Base-by-base conservation (phyloP, 768 basidiomycete genomes). In the Lanmaoa pseudosensibilis region DNA sequence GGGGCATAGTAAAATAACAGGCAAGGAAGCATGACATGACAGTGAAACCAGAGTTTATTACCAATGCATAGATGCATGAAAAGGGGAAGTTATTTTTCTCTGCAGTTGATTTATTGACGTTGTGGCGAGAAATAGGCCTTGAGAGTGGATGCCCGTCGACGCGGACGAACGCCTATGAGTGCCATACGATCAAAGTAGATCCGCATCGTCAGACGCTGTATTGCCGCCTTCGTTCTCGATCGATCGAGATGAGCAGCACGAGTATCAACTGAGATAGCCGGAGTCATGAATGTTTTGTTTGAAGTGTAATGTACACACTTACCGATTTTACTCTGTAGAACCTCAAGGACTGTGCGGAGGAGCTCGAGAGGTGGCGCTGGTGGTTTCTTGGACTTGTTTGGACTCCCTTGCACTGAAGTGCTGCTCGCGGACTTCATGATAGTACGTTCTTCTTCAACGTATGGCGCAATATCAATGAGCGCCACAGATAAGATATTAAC, bases 191-290 rank as follows among this genome's bases (percentile, higher is more conserved):
- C 85, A 64, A 87, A 90, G 63, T 81, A 69, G 13, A 91, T 71
- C 23, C 85, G 81, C 75, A 87, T 79, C 10, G 81, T 75, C 15
- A 90, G 69, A 43, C 80, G 81, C 65, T 91, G 87, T 47, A 91
- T 69, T 1, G 80, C 79, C 3, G 83, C 86, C 62, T 92, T 92
- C 5, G 83, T 80, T 54, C 86, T 79, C 3, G 90, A 89, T 46
- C 90, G 84, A 58, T 91, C 89, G 34, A 92, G 76, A 68, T 88
- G 83, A 2, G 85, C 83, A 27, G 87, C 88, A 45, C 88, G 85
- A 3, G 83, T 85, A 66, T 92, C 90, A 45, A 82, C 88, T 90
- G 56, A 13, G 41, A 30, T 37, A 37, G 33, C 23, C 13, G 15
- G 15, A 9, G 15, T 49, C 38, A 46, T 46, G 36, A 36, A 46